Evolutionary conservation across 1,284 basidiomycete genomes (phyloP).

Genomic region (Tylopilus sp.): DNA sequence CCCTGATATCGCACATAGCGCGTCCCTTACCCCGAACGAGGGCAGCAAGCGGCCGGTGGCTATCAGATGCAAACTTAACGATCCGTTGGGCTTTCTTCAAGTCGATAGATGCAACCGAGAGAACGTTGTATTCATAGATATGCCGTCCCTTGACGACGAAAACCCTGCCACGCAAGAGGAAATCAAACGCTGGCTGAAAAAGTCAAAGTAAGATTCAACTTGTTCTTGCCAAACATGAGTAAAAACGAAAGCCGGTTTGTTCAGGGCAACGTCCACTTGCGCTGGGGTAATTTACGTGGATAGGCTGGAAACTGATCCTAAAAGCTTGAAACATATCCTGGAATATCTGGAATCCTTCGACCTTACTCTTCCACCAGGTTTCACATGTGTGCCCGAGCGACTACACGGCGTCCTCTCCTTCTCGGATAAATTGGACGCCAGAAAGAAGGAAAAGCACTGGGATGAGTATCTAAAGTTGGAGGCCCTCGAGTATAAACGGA

Average conservation of each 20-base stretch:
- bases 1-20: not conserved
- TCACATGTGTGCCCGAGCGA: conserved; percentile 1
- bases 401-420: conserved; percentile 24
- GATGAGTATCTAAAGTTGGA: no score
- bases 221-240: not conserved
- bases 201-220: conserved; percentile 16
- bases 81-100: not conserved
- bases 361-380: conserved; percentile 7
- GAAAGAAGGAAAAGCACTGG: no score
- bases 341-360: conserved; percentile 20
- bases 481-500: no score
- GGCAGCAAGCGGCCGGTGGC: not conserved
- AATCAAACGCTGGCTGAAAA: conserved; percentile 16
- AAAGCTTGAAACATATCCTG: conserved; percentile 10
- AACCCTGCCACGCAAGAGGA: not conserved
- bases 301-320: conserved; percentile 18
- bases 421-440: not conserved
- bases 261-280: conserved; percentile 23
- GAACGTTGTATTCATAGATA: conserved; percentile 34
- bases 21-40: conserved; percentile 3
- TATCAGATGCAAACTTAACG: conserved; percentile 23
- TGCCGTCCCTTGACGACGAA: conserved; percentile 24
- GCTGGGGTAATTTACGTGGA: conserved; percentile 30
- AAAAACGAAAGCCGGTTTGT: not conserved
- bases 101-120: not conserved